Evolutionary conservation across 2,329 filamentous ascomycete species (phyloP).

Genomic region (Ceratocystis colombiana): DNA sequence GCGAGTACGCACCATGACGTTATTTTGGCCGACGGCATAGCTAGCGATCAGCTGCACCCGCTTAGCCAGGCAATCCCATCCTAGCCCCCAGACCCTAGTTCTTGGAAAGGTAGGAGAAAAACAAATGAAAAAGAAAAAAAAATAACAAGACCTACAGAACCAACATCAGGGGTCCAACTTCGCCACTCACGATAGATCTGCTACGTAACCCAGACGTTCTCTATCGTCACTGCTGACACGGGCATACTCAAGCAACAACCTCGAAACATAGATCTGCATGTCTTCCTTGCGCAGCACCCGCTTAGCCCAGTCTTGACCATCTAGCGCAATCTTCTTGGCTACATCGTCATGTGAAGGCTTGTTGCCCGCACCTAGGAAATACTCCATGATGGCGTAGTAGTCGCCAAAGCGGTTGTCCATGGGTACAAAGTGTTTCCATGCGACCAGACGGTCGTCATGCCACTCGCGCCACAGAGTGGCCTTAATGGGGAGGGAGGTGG

Average conservation of each 20-base stretch:
- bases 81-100: neutral
- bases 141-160: neutral
- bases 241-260: constrained; percentile 55
- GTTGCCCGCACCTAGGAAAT: constrained; percentile 46
- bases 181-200: constrained; percentile 34
- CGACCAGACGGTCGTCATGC: constrained; percentile 63
- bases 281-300: constrained; percentile 59
- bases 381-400: constrained; percentile 62
- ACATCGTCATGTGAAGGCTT: constrained; percentile 35
- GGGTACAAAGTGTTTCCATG: constrained; percentile 74
- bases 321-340: constrained; percentile 54
- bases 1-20: neutral
- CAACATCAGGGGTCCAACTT: neutral
- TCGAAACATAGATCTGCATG: constrained; percentile 60
- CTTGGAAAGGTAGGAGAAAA: neutral
- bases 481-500: constrained; percentile 63
- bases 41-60: neutral
- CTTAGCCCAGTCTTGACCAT: constrained; percentile 58
- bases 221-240: constrained; percentile 44
- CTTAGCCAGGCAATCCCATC: neutral
- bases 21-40: constrained; percentile 10
- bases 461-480: constrained; percentile 69
- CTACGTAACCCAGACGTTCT: constrained; percentile 47
- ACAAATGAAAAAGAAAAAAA: neutral
- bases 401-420: constrained; percentile 66